Conservation (phyloP, 768 basidiomycete species). For the Amanita exitialis region DNA sequence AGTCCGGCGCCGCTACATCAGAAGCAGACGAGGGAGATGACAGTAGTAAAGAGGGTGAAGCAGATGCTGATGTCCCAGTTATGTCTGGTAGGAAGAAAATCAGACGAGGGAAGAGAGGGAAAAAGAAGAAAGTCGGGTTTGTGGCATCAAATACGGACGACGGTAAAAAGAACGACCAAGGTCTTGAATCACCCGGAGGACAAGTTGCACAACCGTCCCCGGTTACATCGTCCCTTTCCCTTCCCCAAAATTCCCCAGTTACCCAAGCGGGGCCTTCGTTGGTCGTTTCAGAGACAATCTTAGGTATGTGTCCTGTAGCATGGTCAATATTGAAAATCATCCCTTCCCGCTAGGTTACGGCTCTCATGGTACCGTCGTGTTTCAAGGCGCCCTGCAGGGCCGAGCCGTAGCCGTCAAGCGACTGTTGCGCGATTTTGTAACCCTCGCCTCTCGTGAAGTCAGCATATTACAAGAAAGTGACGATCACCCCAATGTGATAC, state of each 20-base stretch:
- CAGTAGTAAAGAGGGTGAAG: slow-evolving; percentile 30
- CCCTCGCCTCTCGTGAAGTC: slow-evolving; percentile 89
- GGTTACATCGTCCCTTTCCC: slow-evolving; percentile 12
- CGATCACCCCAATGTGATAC: slow-evolving; percentile 97
- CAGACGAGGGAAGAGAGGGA: slow-evolving; percentile 41
- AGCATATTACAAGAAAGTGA: slow-evolving; percentile 92
- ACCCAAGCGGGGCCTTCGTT: slow-evolving; percentile 35
- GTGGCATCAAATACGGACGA: slow-evolving; percentile 28
- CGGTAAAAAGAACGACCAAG: slow-evolving; percentile 28
- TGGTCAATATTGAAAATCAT: slow-evolving; percentile 3
- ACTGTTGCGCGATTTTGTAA: slow-evolving; percentile 89
- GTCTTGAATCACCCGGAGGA: slow-evolving; percentile 14
- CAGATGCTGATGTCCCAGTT: slow-evolving; percentile 24
- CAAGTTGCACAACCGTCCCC: slow-evolving; percentile 8
- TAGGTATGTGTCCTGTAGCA: slow-evolving; percentile 38
- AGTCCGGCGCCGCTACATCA: neutral
- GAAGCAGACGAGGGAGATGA: slow-evolving; percentile 40
- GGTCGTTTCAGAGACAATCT: slow-evolving; percentile 60
- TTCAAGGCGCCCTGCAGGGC: slow-evolving; percentile 89
- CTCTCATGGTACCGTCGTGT: slow-evolving; percentile 95
- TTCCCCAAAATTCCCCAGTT: slow-evolving; percentile 17
- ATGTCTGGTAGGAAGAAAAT: slow-evolving; percentile 36
- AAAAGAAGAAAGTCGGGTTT: slow-evolving; percentile 37
- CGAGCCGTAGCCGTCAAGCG: slow-evolving; percentile 98
- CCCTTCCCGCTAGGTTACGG: slow-evolving; percentile 61